Evolutionary conservation across 129 eudicot genomes (phyloP).

Genomic region (Solidago caesia): DNA sequence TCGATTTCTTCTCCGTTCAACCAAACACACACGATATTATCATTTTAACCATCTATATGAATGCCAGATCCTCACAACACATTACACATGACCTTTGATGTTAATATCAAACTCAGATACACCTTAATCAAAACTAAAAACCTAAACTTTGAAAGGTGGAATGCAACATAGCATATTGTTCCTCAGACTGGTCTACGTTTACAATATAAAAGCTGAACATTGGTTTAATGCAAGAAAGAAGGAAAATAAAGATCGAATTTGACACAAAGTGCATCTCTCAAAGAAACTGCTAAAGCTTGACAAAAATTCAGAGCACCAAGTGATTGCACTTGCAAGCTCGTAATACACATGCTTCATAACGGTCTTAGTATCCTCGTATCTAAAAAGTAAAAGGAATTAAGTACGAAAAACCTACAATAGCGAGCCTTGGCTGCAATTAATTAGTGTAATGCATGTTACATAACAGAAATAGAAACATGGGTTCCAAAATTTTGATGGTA

Average conservation of each 20-base stretch:
- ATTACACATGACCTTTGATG: background rate
- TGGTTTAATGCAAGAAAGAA: background rate
- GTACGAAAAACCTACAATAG: background rate
- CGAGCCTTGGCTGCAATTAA: background rate
- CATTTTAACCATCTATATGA: background rate
- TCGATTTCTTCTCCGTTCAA: background rate
- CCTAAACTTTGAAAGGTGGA: background rate
- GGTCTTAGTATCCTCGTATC: background rate
- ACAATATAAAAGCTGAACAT: background rate
- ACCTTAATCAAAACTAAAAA: background rate
- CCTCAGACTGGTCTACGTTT: background rate
- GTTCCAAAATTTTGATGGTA: constrained; percentile 8
- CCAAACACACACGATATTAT: background rate
- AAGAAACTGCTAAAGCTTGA: background rate
- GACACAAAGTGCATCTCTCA: background rate
- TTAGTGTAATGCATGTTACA: constrained; percentile 21
- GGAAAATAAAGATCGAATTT: background rate
- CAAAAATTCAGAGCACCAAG: constrained; percentile 12
- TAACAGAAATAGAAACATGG: background rate
- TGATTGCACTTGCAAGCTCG: constrained; percentile 3
- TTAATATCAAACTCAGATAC: background rate
- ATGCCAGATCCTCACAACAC: background rate
- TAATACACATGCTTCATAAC: constrained; percentile 5
- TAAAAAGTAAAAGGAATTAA: background rate
- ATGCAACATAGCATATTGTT: background rate